Percentiles rank a stretch among this genome's conserved stretches.
These are phyloP conservation scores for Thermothelomyces thermophilus DNA, from an alignment of 2,329 filamentous ascomycete genomes.

Conservation along the genomic window DNA sequence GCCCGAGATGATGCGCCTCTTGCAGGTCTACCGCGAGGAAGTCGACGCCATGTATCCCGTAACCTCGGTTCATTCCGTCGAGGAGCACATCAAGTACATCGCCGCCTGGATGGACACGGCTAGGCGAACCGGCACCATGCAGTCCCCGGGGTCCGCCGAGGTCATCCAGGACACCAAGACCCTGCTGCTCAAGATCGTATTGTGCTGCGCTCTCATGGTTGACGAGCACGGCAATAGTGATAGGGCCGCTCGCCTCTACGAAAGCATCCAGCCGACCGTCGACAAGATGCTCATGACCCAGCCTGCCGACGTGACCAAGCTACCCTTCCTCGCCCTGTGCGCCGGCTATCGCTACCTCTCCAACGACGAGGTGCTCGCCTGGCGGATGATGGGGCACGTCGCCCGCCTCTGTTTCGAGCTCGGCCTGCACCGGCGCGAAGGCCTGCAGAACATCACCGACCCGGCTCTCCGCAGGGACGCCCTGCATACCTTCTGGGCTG, in stretches of 20 bases:
- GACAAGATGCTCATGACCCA: conserved; percentile 59
- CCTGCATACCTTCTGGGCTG: conserved; percentile 74
- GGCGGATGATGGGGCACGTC: conserved; percentile 79
- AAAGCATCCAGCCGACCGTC: conserved; percentile 65
- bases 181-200: conserved; percentile 71
- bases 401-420: conserved; percentile 72
- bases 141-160: conserved; percentile 30
- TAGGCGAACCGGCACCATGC: conserved; percentile 30
- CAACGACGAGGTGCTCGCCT: conserved; percentile 79
- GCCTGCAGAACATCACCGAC: conserved; percentile 61
- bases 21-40: conserved; percentile 79
- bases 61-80: conserved; percentile 64
- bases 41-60: conserved; percentile 90
- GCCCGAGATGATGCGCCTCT: conserved; percentile 73
- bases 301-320: conserved; percentile 38
- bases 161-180: conserved; percentile 48
- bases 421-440: conserved; percentile 74
- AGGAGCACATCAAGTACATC: conserved; percentile 62
- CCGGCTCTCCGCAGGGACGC: conserved; percentile 62
- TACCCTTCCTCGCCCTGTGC: conserved; percentile 47
- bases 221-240: conserved; percentile 75
- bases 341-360: conserved; percentile 73
- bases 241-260: conserved; percentile 65
- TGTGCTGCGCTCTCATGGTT: conserved; percentile 70
- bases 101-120: conserved; percentile 62